Evolutionary conservation across 1,284 basidiomycete genomes (phyloP).

Genomic region (Sporisorium graminicola): DNA sequence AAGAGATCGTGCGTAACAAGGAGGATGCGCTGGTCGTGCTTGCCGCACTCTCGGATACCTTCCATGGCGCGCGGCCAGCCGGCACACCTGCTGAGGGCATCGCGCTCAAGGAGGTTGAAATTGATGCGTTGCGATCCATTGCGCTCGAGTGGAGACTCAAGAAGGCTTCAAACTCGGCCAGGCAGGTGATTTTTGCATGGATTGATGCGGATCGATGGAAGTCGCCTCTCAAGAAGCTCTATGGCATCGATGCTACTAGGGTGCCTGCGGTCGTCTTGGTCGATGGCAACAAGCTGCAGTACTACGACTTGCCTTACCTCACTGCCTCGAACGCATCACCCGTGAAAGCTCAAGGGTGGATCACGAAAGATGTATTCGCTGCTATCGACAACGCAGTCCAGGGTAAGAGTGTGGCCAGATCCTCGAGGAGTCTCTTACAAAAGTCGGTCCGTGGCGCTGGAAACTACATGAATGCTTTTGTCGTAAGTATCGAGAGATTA

Average conservation of each 20-base stretch:
- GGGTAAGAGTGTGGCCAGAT: constrained; percentile 36
- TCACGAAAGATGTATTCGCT: constrained; percentile 31
- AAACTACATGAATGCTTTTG: constrained; percentile 24
- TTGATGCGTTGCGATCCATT: constrained; percentile 41
- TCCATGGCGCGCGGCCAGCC: constrained; percentile 32
- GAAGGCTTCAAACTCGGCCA: background rate
- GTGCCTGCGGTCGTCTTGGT: constrained; percentile 51
- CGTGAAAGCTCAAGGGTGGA: constrained; percentile 26
- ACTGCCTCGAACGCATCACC: background rate
- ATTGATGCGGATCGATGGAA: constrained; percentile 65
- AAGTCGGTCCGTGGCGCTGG: constrained; percentile 44
- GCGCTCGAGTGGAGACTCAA: constrained; percentile 51
- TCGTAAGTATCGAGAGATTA: constrained; percentile 1
- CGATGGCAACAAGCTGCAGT: constrained; percentile 50
- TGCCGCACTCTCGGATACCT: constrained; percentile 55
- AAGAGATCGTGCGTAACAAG: constrained; percentile 54
- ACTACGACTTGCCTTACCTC: constrained; percentile 41
- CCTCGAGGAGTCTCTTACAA: constrained; percentile 46
- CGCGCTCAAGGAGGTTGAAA: constrained; percentile 46
- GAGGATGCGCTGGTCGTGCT: constrained; percentile 56
- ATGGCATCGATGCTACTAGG: constrained; percentile 33
- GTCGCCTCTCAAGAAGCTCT: constrained; percentile 52
- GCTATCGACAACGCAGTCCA: constrained; percentile 18
- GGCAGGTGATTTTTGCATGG: constrained; percentile 61
- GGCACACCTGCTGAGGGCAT: constrained; percentile 28